phyloP scores from a whole-genome alignment of 768 basidiomycete species.

The Fomitopsis pulvina region DNA sequence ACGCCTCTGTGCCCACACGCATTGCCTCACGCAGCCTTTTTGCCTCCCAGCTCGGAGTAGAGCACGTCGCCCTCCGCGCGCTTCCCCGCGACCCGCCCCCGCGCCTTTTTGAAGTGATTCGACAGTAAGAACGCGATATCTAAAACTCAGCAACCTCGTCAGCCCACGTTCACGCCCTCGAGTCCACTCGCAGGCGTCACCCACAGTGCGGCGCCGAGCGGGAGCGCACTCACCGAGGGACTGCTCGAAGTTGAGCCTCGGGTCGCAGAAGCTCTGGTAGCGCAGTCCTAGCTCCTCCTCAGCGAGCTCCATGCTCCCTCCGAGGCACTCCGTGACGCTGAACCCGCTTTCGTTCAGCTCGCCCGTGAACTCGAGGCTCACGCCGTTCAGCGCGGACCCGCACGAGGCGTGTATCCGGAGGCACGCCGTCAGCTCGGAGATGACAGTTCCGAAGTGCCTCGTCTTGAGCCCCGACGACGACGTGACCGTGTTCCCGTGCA shows the following conservation, averaged over 20 bases:
- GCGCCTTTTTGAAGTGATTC: constrained; percentile 69
- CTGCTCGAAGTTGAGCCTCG: constrained; percentile 90
- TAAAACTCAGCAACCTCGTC: no score
- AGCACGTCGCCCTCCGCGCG: constrained; percentile 20
- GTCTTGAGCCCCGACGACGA: constrained; percentile 83
- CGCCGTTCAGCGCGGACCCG: constrained; percentile 67
- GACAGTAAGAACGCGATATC: constrained; percentile 86
- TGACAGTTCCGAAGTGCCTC: constrained; percentile 82
- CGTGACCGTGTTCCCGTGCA: constrained; percentile 96
- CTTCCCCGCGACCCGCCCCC: constrained; percentile 20
- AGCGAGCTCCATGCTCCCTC: constrained; percentile 90
- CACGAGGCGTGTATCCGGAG: constrained; percentile 73
- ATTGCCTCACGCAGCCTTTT: constrained; percentile 7
- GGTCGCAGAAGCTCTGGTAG: constrained; percentile 95
- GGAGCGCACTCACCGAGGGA: constrained; percentile 60
- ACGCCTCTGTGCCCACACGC: no score
- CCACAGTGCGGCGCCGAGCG: no score
- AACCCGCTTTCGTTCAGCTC: constrained; percentile 87
- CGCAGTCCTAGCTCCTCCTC: constrained; percentile 85
- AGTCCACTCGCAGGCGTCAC: no score
- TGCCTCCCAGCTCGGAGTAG: constrained; percentile 26
- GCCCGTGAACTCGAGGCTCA: constrained; percentile 68
- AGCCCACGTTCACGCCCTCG: no score
- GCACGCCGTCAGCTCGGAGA: constrained; percentile 78
- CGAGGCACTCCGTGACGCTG: constrained; percentile 94